Evolutionary conservation across 441 rosid species (phyloP), one percentile per base, ranked within the genome.

Genomic region (Pelargonium cotyledonis): DNA sequence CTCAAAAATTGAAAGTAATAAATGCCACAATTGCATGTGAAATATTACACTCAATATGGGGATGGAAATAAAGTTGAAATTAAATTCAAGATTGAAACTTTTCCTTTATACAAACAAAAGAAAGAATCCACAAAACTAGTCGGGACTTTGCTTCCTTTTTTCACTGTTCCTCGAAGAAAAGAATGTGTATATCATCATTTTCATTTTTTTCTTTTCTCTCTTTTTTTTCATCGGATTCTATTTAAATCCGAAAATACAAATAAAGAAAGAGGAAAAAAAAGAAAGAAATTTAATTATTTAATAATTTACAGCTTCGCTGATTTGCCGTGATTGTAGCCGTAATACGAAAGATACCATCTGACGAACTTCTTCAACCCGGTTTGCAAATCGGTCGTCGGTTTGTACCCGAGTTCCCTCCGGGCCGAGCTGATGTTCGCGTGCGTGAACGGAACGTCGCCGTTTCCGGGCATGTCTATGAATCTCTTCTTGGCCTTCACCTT

Each of bases 351-450:
- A 69, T 95, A 95, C 98, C 97, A 95, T 72, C 93, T 75, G 41
- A 92, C 98, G 21, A 95, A 95, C 73, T 95, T 95, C 89, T 92
- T 95, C 86, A 95, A 80, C 21, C 99, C 99, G 0, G 90, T 80
- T 71, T 89, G 97, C 70, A 95, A 74, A 89, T 95, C 93, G 12
- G 97, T 95, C 12, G 88, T 81, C 3, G 99, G 97, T 77, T 85
- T 89, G 77, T 95, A 95, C 55, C 97, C 88, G 23, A 95, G 85
- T 82, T 95, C 88, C 70, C 75, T 84, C 73, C 83, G 85, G 9
- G 99, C 98, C 31, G 46, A 83, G 75, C 99, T 95, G 68, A 92
- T 90, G 77, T 95, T 95, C 0, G 99, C 99, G 74, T 92, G 99
- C 43, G 98, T 95, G 70, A 80, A 95, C 18, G 78, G 97, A 76